Evolutionary conservation across 352 stramenopile species (phyloP), one percentile per base, ranked within the genome.

Genomic region (Pythium coloratum): DNA sequence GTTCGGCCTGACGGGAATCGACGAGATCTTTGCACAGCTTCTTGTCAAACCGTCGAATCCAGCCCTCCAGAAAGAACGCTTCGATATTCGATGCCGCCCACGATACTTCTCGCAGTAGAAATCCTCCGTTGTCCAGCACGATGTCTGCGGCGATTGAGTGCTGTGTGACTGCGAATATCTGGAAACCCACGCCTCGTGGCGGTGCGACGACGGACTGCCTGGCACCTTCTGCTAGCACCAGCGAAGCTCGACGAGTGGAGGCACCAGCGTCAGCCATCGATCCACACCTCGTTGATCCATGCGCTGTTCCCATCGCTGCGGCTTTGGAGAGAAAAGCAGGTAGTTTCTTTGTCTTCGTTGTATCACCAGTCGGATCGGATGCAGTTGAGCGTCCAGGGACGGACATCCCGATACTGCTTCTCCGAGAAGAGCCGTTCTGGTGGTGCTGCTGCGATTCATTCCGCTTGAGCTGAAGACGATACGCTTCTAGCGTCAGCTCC

Each of bases 91-190:
- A 7, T 0, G 50, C 13, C 34, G 42, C 30, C 30, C 73, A 60
- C 0, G 56, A 26, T 3, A 78, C 20, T 0, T 20, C 16, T 12
- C 84, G 78, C 13, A 84, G 59, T 0, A 62, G 55, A 34, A 85
- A 69, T 13, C 54, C 32, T 24, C 62, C 54, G 1, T 10, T 56
- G 3, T 36, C 14, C 1, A 32, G 20, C 0, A 62, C 28, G 12
- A 59, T 24, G 1, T 26, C 28, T 8, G 20, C 40, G n/a, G 62
- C 62, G n/a, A 71, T 66, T 0, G 40, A 42, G 10, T 53, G 49
- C 6, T 71, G 53, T 6, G 78, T 70, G 3, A 89, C 70, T 0
- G 71, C 80, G 34, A 84, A 86, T 2, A 90, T 40, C 55, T 86
- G 82, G 51, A 90, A 90, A 0, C 68, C 74, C 0, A 58, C 36